Conservation (phyloP, 805 yeast genomes). For the Candida lessepsii region DNA sequence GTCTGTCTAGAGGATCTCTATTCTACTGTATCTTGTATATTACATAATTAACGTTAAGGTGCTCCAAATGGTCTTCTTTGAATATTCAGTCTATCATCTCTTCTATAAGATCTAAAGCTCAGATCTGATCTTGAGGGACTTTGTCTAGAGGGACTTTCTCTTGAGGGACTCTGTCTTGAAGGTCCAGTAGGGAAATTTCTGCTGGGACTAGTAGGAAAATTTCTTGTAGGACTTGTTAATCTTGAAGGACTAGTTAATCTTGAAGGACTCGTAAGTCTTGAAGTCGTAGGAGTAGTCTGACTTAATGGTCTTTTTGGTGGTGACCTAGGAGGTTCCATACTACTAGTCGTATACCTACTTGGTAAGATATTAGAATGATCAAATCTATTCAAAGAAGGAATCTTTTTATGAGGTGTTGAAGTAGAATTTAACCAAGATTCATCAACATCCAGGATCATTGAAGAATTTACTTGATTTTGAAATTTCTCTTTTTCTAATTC, state of each 20-base stretch:
- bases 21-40: background rate
- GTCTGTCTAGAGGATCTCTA: background rate
- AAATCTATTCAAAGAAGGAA: slow-evolving; percentile 1
- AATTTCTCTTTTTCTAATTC: slow-evolving; percentile 17
- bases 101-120: slow-evolving; percentile 1
- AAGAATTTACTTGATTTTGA: slow-evolving; percentile 12
- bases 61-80: slow-evolving; percentile 6
- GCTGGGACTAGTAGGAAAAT: background rate
- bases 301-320: slow-evolving; percentile 4
- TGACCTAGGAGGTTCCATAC: slow-evolving; percentile 2
- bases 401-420: slow-evolving; percentile 15
- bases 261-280: slow-evolving; percentile 2
- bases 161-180: background rate
- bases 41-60: slow-evolving; percentile 1
- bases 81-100: slow-evolving; percentile 3
- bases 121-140: slow-evolving; percentile 4
- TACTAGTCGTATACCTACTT: slow-evolving; percentile 1
- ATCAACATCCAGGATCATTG: slow-evolving; percentile 12
- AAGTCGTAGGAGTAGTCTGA: background rate
- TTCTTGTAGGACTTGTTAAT: slow-evolving; percentile 1
- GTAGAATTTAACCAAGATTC: slow-evolving; percentile 15
- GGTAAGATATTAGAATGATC: slow-evolving; percentile 4
- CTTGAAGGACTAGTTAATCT: slow-evolving; percentile 6
- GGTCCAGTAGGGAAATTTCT: background rate
- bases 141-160: slow-evolving; percentile 2